Evolutionary conservation across 2,329 filamentous ascomycete genomes (phyloP).

Genomic region (Penicillium decumbens): DNA sequence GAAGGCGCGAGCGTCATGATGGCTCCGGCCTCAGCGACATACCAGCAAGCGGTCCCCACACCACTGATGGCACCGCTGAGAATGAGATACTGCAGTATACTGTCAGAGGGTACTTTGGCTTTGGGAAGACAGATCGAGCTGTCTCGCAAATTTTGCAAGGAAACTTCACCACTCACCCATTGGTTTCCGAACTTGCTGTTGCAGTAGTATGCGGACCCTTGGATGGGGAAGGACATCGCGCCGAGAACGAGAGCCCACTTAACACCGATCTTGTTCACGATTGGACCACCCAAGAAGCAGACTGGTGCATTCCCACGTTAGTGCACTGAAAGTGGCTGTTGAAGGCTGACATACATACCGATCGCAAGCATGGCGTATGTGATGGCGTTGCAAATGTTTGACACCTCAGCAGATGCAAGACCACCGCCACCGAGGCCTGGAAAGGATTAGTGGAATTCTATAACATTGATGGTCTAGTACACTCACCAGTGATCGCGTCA

Average conservation of each 20-base stretch:
- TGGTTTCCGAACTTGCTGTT: conserved; percentile 49
- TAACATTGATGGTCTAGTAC: neutral
- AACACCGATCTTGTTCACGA: conserved; percentile 47
- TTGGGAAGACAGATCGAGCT: neutral
- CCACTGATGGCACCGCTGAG: conserved; percentile 38
- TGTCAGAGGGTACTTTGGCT: neutral
- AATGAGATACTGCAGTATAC: conserved; percentile 35
- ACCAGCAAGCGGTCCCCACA: conserved; percentile 46
- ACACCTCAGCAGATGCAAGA: conserved; percentile 44
- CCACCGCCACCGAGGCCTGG: conserved; percentile 44
- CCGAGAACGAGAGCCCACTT: conserved; percentile 48
- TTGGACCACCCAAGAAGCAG: conserved; percentile 43
- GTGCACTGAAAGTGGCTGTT: neutral
- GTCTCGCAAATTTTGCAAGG: neutral
- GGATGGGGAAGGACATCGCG: conserved; percentile 42
- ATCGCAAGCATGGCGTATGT: conserved; percentile 29
- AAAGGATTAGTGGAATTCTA: neutral
- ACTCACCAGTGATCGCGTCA: conserved; percentile 38
- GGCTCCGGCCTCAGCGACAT: conserved; percentile 47
- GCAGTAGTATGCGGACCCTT: conserved; percentile 47
- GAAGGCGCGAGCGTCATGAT: conserved; percentile 49
- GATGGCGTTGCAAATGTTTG: conserved; percentile 39
- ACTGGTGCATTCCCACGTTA: conserved; percentile 16
- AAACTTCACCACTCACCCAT: conserved; percentile 36
- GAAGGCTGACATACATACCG: conserved; percentile 15